These are phyloP conservation scores for Mycena latifolia DNA, from an alignment of 768 basidiomycete species.

Conservation along the genomic window DNA sequence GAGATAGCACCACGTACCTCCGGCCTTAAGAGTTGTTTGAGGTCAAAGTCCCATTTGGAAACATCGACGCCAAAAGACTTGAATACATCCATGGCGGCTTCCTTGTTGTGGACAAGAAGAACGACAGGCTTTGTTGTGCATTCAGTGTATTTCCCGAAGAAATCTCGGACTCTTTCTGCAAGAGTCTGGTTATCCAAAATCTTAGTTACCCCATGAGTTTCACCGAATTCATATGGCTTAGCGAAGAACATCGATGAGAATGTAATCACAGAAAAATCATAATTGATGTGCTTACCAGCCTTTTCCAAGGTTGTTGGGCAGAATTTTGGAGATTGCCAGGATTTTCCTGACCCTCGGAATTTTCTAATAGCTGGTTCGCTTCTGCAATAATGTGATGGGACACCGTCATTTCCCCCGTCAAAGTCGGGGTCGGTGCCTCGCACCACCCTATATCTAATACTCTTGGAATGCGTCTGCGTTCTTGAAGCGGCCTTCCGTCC, in stretches of 20 bases:
- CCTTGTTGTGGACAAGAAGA: constrained; percentile 27
- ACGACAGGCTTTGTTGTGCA: constrained; percentile 2
- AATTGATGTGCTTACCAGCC: not conserved
- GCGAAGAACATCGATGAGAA: not conserved
- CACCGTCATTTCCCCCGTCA: not conserved
- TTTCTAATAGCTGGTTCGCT: constrained; percentile 1
- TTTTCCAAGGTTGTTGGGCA: too few species aligned
- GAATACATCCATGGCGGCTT: not conserved
- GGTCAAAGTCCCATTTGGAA: constrained; percentile 4
- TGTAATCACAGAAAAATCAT: too few species aligned
- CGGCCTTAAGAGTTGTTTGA: constrained; percentile 22
- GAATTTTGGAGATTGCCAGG: too few species aligned
- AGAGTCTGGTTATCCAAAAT: not conserved
- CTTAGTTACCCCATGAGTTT: constrained; percentile 4
- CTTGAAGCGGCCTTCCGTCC: constrained; percentile 2
- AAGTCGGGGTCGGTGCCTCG: constrained; percentile 15
- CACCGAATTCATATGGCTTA: constrained; percentile 9
- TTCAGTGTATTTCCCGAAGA: constrained; percentile 5
- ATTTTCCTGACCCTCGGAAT: too few species aligned
- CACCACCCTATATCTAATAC: constrained; percentile 24
- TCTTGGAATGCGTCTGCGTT: constrained; percentile 4
- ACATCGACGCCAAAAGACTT: constrained; percentile 6
- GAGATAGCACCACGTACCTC: not conserved
- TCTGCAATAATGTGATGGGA: not conserved
- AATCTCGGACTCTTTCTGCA: not conserved